A percentile compares a stretch with the other conserved stretches of the same genome.
Conservation (phyloP, 805 yeast genomes). For the Nadsonia fulvescens region DNA sequence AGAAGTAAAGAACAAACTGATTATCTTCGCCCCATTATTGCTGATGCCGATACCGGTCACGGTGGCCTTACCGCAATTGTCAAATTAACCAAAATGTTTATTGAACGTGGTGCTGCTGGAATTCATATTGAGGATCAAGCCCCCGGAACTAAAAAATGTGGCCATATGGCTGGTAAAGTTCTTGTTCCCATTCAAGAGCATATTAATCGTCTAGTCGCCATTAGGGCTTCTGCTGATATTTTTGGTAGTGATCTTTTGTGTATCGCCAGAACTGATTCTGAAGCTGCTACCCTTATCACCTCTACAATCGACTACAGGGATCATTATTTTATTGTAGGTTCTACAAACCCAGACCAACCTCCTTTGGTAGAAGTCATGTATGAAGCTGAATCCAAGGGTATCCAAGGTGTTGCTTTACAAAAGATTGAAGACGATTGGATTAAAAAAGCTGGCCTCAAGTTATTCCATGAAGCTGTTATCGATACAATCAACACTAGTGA, state of each 20-base stretch:
- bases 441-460: slow-evolving; percentile 62
- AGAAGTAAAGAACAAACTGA: slow-evolving; percentile 56
- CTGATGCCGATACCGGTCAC: slow-evolving; percentile 98
- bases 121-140: slow-evolving; percentile 98
- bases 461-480: slow-evolving; percentile 80
- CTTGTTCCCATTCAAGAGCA: slow-evolving; percentile 96
- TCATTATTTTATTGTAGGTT: slow-evolving; percentile 79
- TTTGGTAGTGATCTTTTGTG: slow-evolving; percentile 71
- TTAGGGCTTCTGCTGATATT: slow-evolving; percentile 89
- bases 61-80: slow-evolving; percentile 96
- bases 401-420: slow-evolving; percentile 51
- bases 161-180: slow-evolving; percentile 98
- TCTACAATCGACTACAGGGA: slow-evolving; percentile 90
- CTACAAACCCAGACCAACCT: slow-evolving; percentile 68
- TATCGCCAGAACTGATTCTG: slow-evolving; percentile 94
- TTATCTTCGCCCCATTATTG: slow-evolving; percentile 84
- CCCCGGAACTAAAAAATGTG: slow-evolving; percentile 96
- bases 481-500: slow-evolving; percentile 54
- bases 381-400: slow-evolving; percentile 63
- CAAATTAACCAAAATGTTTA: slow-evolving; percentile 87
- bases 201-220: slow-evolving; percentile 82
- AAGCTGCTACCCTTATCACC: slow-evolving; percentile 89
- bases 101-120: slow-evolving; percentile 98
- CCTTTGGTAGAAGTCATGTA: slow-evolving; percentile 64
- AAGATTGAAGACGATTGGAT: slow-evolving; percentile 70